Conservation (phyloP, 805 yeast species). For the Alloascoidea hylecoeti region DNA sequence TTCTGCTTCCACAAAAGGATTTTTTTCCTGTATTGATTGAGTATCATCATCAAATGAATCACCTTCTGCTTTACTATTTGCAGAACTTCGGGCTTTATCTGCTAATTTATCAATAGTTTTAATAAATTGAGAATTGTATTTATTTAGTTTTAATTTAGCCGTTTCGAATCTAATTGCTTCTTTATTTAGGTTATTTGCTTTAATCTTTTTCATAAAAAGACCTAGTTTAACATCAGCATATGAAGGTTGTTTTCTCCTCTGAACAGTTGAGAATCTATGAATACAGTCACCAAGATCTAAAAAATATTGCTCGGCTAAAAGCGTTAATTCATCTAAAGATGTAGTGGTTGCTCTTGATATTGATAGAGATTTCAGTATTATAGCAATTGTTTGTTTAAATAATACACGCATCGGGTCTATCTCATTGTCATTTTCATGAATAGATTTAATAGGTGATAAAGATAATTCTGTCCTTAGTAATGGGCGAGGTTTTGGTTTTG, state of each 20-base stretch:
- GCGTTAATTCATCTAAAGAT: neutral
- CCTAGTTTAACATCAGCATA: conserved; percentile 1
- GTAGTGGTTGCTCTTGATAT: neutral
- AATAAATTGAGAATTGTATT: neutral
- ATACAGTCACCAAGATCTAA: neutral
- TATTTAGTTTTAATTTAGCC: neutral
- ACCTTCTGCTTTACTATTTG: neutral
- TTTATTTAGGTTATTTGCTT: neutral
- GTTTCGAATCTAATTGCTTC: conserved; percentile 1
- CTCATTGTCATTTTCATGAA: neutral
- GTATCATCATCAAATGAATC: neutral
- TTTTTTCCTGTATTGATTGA: too few relatives aligned
- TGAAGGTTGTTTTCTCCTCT: neutral
- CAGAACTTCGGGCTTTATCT: neutral
- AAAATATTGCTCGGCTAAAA: neutral
- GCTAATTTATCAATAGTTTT: neutral
- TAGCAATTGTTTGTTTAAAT: neutral
- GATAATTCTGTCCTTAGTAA: neutral
- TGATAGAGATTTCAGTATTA: neutral
- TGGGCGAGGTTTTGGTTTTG: neutral
- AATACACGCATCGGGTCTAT: neutral
- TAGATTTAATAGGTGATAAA: neutral
- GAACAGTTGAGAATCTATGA: neutral
- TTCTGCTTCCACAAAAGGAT: neutral
- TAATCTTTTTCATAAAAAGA: neutral